These are phyloP conservation scores for Bolboschoenoplectus hybrid DNA, from an alignment of 202 grass and related monocot species.

Conservation along the genomic window DNA sequence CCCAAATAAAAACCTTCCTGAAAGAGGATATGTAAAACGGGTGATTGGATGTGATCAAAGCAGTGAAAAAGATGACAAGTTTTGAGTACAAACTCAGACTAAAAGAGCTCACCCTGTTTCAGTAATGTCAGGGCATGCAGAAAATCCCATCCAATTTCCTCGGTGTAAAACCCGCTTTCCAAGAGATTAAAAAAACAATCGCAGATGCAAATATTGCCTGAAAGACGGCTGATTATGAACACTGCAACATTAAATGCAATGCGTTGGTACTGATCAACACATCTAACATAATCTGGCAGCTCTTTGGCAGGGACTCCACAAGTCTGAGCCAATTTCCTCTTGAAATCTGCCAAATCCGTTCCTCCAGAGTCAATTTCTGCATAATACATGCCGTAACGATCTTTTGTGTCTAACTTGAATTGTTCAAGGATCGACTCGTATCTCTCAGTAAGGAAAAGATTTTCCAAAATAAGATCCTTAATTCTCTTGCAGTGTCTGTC, in stretches of 20 bases:
- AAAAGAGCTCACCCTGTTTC: no score
- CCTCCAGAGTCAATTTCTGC: no score
- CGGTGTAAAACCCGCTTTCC: neutral
- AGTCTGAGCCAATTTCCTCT: no score
- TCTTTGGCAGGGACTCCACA: no score
- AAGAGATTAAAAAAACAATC: neutral
- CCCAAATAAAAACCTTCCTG: neutral
- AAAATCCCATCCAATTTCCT: no score
- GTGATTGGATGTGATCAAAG: neutral
- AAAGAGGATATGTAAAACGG: neutral
- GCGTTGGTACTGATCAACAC: constrained; percentile 15
- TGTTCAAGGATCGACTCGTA: no score
- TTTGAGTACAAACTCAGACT: neutral
- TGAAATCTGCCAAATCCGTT: no score
- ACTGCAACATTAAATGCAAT: neutral
- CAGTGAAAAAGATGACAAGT: neutral
- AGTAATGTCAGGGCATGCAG: no score
- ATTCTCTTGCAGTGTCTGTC: constrained; percentile 15
- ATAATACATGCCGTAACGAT: no score
- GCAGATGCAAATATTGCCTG: neutral
- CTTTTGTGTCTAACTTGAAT: no score
- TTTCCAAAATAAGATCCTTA: constrained; percentile 17
- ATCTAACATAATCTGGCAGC: neutral
- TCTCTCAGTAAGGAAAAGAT: neutral
- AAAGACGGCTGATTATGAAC: neutral